These are phyloP conservation scores for Lolium perenne DNA, from an alignment of 176 grass and related monocot genomes.

Conservation along the genomic window DNA sequence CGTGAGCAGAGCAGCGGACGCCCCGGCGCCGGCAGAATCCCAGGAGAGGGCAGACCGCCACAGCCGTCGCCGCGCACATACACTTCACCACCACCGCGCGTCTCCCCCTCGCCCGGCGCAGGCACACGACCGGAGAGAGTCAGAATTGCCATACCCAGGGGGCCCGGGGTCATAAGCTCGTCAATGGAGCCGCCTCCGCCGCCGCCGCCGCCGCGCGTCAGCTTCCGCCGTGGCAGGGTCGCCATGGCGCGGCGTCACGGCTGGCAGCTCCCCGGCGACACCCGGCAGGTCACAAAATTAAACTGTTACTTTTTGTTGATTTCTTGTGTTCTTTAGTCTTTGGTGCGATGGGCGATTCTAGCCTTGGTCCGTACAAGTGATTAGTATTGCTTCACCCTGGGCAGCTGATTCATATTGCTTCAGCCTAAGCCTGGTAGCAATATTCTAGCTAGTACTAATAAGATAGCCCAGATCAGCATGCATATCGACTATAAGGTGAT, in stretches of 20 bases:
- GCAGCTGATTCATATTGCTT: no score
- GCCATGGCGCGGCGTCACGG: constrained; percentile 76
- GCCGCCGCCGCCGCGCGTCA: constrained; percentile 29
- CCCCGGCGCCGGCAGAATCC: constrained; percentile 24
- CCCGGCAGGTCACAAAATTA: constrained; percentile 59
- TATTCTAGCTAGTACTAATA: no score
- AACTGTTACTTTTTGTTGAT: constrained; percentile 47
- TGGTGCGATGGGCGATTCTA: no score
- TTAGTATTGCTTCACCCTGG: no score
- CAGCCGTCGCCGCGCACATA: constrained; percentile 13
- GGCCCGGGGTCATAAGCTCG: constrained; percentile 40
- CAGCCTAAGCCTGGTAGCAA: no score
- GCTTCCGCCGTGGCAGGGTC: not conserved
- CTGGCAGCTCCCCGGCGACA: constrained; percentile 85
- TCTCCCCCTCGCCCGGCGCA: constrained; percentile 6
- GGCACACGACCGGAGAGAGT: not conserved
- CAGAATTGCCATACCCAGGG: constrained; percentile 15
- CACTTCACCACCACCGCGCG: constrained; percentile 20
- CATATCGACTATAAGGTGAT: no score
- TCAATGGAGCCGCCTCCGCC: constrained; percentile 27
- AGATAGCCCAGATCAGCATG: no score
- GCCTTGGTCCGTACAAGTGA: not conserved
- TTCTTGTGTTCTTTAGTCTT: not conserved
- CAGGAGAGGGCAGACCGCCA: not conserved
- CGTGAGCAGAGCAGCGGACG: not conserved